Conservation (phyloP, 2,329 filamentous ascomycete species). For the Penicillium sp. region DNA sequence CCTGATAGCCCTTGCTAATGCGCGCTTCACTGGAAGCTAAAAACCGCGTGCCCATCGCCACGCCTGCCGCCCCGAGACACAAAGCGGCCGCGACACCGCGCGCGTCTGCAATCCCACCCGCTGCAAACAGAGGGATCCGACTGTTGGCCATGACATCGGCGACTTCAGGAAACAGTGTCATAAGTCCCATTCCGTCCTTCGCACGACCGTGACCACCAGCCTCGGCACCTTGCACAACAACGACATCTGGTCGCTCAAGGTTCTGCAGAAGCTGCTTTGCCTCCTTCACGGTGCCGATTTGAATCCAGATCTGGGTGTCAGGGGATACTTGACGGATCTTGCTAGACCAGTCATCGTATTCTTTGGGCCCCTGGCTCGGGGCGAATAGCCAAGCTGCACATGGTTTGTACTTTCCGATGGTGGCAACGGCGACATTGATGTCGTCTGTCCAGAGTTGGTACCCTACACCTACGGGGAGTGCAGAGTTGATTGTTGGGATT, state of each 20-base stretch:
- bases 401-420: slow-evolving; percentile 36
- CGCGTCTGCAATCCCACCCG: slow-evolving; percentile 54
- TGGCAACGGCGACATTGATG: slow-evolving; percentile 28
- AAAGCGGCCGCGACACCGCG: slow-evolving; percentile 51
- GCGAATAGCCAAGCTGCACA: slow-evolving; percentile 46
- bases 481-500: slow-evolving; percentile 7
- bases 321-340: slow-evolving; percentile 43
- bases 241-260: slow-evolving; percentile 46
- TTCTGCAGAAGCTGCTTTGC: slow-evolving; percentile 42
- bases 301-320: slow-evolving; percentile 53
- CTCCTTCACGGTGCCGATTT: slow-evolving; percentile 52
- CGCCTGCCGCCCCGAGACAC: slow-evolving; percentile 52
- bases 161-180: slow-evolving; percentile 52
- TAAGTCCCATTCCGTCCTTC: slow-evolving; percentile 47
- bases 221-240: slow-evolving; percentile 55
- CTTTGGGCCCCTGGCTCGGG: slow-evolving; percentile 30
- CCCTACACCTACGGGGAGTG: slow-evolving; percentile 42
- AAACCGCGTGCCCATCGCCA: slow-evolving; percentile 62
- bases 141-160: slow-evolving; percentile 41
- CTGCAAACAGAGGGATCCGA: slow-evolving; percentile 48
- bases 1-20: slow-evolving; percentile 51
- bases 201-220: slow-evolving; percentile 54
- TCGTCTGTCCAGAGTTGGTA: slow-evolving; percentile 43
- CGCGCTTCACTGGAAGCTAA: slow-evolving; percentile 53
- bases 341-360: slow-evolving; percentile 46